Evolutionary conservation across 2,329 filamentous ascomycete genomes (phyloP).

Genomic region (Claviceps capensis): DNA sequence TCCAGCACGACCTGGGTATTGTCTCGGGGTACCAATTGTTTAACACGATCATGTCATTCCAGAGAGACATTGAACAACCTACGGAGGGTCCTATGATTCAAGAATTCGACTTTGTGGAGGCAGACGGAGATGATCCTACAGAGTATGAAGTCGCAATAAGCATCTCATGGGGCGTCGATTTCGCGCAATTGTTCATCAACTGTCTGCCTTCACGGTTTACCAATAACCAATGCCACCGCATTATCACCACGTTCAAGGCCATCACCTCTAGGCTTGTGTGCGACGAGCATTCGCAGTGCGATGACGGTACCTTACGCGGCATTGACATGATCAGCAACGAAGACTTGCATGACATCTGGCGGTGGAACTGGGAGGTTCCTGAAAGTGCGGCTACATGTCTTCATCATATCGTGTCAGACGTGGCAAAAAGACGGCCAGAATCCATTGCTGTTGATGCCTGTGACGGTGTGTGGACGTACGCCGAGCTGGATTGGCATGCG

Average conservation of each 20-base stretch:
- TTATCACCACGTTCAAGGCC: conserved; percentile 1
- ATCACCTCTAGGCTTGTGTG: not conserved
- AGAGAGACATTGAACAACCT: conserved; percentile 8
- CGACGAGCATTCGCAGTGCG: not conserved
- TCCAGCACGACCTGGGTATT: conserved; percentile 22
- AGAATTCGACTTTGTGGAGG: conserved; percentile 1
- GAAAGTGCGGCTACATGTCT: not conserved
- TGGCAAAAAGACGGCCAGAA: conserved; percentile 1
- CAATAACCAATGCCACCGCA: conserved; percentile 1
- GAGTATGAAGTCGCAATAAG: conserved; percentile 16
- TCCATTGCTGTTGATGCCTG: conserved; percentile 8
- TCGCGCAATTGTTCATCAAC: not conserved
- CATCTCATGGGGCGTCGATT: not conserved
- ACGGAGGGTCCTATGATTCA: not conserved
- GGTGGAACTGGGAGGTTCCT: conserved; percentile 2
- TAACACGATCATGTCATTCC: conserved; percentile 20
- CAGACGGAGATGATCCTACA: conserved; percentile 10
- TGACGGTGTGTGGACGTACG: conserved; percentile 13
- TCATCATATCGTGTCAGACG: not conserved
- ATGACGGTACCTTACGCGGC: not conserved
- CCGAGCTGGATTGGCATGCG: conserved; percentile 10
- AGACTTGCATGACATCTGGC: conserved; percentile 3
- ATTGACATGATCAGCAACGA: not conserved
- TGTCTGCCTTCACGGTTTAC: not conserved
- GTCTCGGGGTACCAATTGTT: conserved; percentile 13